Evolutionary conservation across 805 yeast species (phyloP).

Genomic region (Candida anglica): DNA sequence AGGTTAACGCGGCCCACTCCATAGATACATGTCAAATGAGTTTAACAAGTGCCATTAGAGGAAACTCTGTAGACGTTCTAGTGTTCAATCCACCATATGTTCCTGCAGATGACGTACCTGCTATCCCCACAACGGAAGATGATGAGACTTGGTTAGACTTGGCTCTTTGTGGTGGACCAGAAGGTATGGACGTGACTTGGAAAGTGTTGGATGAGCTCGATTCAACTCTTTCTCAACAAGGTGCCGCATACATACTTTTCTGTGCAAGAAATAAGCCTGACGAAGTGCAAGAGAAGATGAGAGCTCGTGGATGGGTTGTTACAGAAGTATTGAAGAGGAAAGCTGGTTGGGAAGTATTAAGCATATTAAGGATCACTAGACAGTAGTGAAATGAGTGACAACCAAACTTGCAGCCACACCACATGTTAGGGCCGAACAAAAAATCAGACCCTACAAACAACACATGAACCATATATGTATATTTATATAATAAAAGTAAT

Average conservation of each 20-base stretch:
- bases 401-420: neutral
- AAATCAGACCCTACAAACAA: too few relatives aligned
- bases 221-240: slow-evolving; percentile 48
- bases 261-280: slow-evolving; percentile 89
- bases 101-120: slow-evolving; percentile 77
- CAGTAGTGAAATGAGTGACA: too few relatives aligned
- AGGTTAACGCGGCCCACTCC: slow-evolving; percentile 3
- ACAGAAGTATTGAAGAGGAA: slow-evolving; percentile 58
- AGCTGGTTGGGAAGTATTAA: slow-evolving; percentile 94
- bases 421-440: neutral
- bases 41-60: slow-evolving; percentile 48
- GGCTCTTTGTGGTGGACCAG: slow-evolving; percentile 84
- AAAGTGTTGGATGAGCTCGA: slow-evolving; percentile 53
- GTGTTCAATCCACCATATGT: slow-evolving; percentile 97
- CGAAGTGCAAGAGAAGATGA: slow-evolving; percentile 48
- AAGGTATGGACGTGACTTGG: slow-evolving; percentile 87
- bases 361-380: slow-evolving; percentile 64
- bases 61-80: slow-evolving; percentile 57
- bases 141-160: slow-evolving; percentile 77
- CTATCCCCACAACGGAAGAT: slow-evolving; percentile 40
- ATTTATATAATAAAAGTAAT: too few relatives aligned
- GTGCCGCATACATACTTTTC: slow-evolving; percentile 83
- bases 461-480: too few relatives aligned
- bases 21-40: slow-evolving; percentile 47
- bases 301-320: slow-evolving; percentile 48